These are phyloP conservation scores for Metarhizium robertsii DNA, from an alignment of 2,329 filamentous ascomycete genomes.

Conservation along the genomic window DNA sequence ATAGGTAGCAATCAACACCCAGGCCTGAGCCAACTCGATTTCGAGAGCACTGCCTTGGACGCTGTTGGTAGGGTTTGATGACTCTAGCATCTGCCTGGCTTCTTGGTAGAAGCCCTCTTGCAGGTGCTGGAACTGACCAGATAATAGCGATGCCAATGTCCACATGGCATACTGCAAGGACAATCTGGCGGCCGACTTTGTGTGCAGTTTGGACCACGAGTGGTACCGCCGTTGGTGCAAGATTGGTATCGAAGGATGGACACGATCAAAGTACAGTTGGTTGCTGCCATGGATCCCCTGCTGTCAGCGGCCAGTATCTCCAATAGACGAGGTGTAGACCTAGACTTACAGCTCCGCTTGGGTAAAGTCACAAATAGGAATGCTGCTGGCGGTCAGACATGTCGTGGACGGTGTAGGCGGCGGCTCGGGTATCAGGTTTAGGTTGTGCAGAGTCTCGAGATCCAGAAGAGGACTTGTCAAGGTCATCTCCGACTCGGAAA, in stretches of 20 bases:
- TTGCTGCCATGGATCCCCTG: conserved; percentile 4
- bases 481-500: background rate
- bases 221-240: conserved; percentile 10
- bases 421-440: background rate
- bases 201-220: conserved; percentile 4
- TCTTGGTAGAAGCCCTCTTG: conserved; percentile 7
- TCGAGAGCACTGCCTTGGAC: background rate
- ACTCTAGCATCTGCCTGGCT: conserved; percentile 5
- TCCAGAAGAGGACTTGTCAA: background rate
- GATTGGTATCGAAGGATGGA: conserved; percentile 11
- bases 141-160: conserved; percentile 23
- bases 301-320: background rate
- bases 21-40: conserved; percentile 25
- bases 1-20: conserved; percentile 26
- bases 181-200: conserved; percentile 1
- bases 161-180: conserved; percentile 27
- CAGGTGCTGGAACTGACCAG: conserved; percentile 18
- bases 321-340: background rate
- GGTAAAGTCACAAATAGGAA: background rate
- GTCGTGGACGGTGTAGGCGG: background rate
- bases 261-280: conserved; percentile 12
- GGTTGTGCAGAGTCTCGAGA: background rate
- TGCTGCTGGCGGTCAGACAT: background rate
- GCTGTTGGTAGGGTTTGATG: conserved; percentile 2
- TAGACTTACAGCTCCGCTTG: conserved; percentile 8